Percentiles rank a stretch among this genome's conserved stretches.
Conservation (phyloP, 2,329 filamentous ascomycete genomes). For the Juglanconis juglandina region DNA sequence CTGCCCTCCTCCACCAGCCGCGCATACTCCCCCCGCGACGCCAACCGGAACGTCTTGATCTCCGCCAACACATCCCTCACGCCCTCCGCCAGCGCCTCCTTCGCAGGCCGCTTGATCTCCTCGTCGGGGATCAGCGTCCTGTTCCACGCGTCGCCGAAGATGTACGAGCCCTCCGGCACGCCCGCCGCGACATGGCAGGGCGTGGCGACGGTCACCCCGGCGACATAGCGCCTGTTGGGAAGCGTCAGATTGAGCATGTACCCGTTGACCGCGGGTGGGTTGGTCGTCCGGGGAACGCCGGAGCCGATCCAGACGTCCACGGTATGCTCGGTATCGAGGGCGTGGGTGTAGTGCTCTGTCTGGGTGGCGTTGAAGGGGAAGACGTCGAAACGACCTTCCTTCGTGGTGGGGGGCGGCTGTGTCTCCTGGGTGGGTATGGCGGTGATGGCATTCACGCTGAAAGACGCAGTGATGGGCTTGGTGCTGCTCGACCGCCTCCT, state of each 20-base stretch:
- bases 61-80: slow-evolving; percentile 43
- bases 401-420: background rate
- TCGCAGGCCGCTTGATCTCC: slow-evolving; percentile 26
- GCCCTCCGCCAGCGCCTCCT: slow-evolving; percentile 26
- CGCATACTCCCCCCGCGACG: slow-evolving; percentile 29
- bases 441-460: background rate
- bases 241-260: slow-evolving; percentile 46
- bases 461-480: background rate
- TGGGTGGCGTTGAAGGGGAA: background rate
- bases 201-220: slow-evolving; percentile 41
- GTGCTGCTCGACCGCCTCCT: background rate
- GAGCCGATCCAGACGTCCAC: slow-evolving; percentile 48
- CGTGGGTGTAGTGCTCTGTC: slow-evolving; percentile 23
- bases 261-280: slow-evolving; percentile 38
- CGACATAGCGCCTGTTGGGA: slow-evolving; percentile 28
- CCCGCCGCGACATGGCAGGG: slow-evolving; percentile 49
- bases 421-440: background rate
- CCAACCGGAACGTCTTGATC: slow-evolving; percentile 37
- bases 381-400: background rate
- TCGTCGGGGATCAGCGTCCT: slow-evolving; percentile 39
- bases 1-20: slow-evolving; percentile 12
- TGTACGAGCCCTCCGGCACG: slow-evolving; percentile 40
- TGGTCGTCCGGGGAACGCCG: slow-evolving; percentile 23
- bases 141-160: slow-evolving; percentile 53
- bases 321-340: slow-evolving; percentile 27